These are phyloP conservation scores for Saccharomycopsis sp. DNA, from an alignment of 805 yeast species.

Conservation along the genomic window DNA sequence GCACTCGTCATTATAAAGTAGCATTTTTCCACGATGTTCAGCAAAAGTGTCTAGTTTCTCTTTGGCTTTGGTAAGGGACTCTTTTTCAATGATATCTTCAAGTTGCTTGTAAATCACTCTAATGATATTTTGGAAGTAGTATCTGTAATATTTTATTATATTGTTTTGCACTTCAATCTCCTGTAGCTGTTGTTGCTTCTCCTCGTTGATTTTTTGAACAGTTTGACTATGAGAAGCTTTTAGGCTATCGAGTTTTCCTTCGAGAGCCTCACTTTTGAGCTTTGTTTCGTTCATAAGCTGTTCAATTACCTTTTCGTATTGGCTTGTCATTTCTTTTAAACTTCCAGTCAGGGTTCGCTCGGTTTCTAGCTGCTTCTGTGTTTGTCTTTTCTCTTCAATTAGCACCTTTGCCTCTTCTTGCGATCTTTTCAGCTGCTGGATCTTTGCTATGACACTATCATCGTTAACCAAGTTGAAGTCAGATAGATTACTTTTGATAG, in stretches of 20 bases:
- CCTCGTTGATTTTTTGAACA: background rate
- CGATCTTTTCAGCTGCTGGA: background rate
- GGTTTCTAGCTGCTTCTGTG: background rate
- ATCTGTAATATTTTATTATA: background rate
- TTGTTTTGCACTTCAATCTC: background rate
- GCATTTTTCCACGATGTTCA: background rate
- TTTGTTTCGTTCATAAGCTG: background rate
- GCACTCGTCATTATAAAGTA: background rate
- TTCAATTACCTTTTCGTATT: background rate
- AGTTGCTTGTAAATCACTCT: background rate
- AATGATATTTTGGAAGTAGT: conserved; percentile 1
- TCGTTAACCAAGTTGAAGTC: background rate
- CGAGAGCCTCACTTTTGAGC: background rate
- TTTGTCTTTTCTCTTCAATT: background rate
- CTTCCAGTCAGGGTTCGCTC: background rate
- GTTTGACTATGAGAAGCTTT: background rate
- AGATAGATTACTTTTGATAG: background rate
- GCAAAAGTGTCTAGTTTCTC: background rate
- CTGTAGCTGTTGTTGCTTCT: background rate
- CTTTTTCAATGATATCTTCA: conserved; percentile 2
- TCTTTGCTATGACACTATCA: background rate
- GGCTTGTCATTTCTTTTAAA: background rate
- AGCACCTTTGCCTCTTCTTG: background rate
- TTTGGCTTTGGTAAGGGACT: background rate
- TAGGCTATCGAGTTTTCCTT: background rate